A percentile compares a stretch with the other conserved stretches of the same genome.
Conservation (phyloP, 495 filamentous ascomycete species). For the Penicillium canescens region DNA sequence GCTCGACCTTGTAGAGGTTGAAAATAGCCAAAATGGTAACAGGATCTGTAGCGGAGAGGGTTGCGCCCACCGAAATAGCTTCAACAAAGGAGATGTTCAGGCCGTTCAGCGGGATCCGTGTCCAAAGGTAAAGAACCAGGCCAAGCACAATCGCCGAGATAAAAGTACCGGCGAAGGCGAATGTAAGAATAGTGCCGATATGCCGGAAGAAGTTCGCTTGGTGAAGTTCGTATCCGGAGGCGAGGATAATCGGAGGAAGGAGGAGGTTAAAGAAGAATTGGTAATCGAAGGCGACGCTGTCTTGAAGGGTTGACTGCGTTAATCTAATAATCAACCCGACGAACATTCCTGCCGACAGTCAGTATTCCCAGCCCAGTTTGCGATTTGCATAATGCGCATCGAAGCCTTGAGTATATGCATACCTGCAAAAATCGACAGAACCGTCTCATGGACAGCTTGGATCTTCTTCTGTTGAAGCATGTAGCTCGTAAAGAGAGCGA, state of each 20-base stretch:
- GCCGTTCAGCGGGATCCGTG: conserved; percentile 79
- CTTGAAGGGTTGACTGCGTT: conserved; percentile 77
- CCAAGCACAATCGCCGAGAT: conserved; percentile 94
- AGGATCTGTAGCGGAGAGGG: conserved; percentile 93
- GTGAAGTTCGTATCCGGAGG: conserved; percentile 95
- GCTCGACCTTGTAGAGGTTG: conserved; percentile 98
- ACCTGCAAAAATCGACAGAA: conserved; percentile 98
- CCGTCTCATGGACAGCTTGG: conserved; percentile 96
- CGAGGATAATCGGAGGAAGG: conserved; percentile 94
- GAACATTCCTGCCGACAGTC: conserved; percentile 72
- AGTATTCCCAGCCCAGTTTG: background rate
- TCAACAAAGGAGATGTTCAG: conserved; percentile 87
- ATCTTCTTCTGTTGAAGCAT: conserved; percentile 92
- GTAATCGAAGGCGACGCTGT: conserved; percentile 92
- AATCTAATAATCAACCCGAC: conserved; percentile 88
- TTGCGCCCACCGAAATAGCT: conserved; percentile 93
- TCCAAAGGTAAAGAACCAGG: conserved; percentile 83
- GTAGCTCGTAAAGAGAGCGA: conserved; percentile 96
- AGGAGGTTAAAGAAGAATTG: conserved; percentile 99
- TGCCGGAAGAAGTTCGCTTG: conserved; percentile 99
- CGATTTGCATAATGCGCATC: background rate
- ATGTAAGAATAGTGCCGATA: conserved; percentile 97
- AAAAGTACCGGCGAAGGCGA: conserved; percentile 96
- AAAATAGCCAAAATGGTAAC: conserved; percentile 98
- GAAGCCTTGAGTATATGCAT: conserved; percentile 21